Evolutionary conservation across 2,329 filamentous ascomycete genomes (phyloP), one percentile per base, ranked within the genome.

Genomic region (Macrophomina phaseolina): DNA sequence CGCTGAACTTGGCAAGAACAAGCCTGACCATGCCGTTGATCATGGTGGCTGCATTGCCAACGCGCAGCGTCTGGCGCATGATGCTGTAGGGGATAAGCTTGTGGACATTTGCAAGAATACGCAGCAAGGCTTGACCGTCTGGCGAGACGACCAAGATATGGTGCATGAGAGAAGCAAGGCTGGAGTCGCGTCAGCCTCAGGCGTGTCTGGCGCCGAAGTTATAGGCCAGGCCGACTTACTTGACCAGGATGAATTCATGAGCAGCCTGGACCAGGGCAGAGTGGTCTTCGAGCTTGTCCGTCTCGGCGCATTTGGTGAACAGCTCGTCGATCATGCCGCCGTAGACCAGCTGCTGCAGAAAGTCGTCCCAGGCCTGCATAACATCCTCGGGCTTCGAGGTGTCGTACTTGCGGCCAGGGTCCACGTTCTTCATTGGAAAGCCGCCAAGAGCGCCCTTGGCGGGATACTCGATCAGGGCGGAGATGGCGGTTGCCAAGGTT

Each of bases 31-130:
- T 89, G 67, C 85, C 91, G 72, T 86, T 91, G 66, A 94, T 89
- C 91, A 95, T 94, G 23, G 88, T 91, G 1, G 91, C 91, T 0
- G 91, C 91, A 74, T 94, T 95, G 5, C 91, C 90, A 14, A 94
- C 84, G 48, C 88, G 87, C 4, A 95, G 80, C 0, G 91, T 92
- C 75, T 94, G 90, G 68, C 89, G 85, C 61, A 94, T 83, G 69
- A 92, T 81, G 49, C 85, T 83, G 75, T 93, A 94, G 0, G 91
- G 91, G 0, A 93, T 79, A 66, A 94, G 81, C 65, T 85, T 87
- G 76, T 94, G 89, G 11, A 90, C 83, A 69, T 87, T 91, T 66
- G 90, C 88, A 36, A 92, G 79, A 46, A 94, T 84, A 67, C 89
- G 90, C 23, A 93, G 80, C 32, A 94, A 80, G 69, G 91, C 91